Conservation (phyloP, 192 early-diverging fungal species). For the Coemansia sp. region DNA sequence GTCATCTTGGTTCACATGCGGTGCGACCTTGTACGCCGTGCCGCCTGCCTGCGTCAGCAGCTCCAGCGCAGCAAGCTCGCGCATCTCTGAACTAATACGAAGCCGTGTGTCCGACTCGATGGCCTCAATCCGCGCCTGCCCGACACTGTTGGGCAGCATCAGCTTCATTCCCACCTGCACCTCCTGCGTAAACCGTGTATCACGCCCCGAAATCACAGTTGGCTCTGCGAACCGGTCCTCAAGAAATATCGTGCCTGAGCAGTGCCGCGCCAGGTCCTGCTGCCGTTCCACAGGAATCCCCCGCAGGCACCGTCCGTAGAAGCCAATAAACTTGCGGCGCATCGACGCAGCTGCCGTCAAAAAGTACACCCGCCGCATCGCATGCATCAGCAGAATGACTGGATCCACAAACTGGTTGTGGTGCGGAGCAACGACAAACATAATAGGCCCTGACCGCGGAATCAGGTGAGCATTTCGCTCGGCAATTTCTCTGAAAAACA, state of each 20-base stretch:
- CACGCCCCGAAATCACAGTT: constrained; percentile 66
- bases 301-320: constrained; percentile 71
- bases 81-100: constrained; percentile 73
- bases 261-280: constrained; percentile 82
- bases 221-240: constrained; percentile 67
- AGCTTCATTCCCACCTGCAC: constrained; percentile 65
- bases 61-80: constrained; percentile 65
- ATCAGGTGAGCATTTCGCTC: constrained; percentile 79
- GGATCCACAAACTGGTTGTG: constrained; percentile 95
- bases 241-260: constrained; percentile 70
- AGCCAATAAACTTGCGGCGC: constrained; percentile 80
- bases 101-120: constrained; percentile 85
- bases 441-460: constrained; percentile 83
- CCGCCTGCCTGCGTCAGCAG: constrained; percentile 61
- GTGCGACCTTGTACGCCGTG: constrained; percentile 64
- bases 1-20: constrained; percentile 86
- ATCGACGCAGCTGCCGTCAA: constrained; percentile 85
- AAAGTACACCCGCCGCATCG: constrained; percentile 74
- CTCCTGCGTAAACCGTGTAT: constrained; percentile 69
- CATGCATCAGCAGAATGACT: constrained; percentile 80
- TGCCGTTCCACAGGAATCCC: constrained; percentile 92
- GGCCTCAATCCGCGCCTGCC: constrained; percentile 66
- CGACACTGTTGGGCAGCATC: constrained; percentile 61
- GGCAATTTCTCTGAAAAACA: constrained; percentile 91
- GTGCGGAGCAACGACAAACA: constrained; percentile 87